Base-by-base conservation (phyloP, 2,329 filamentous ascomycete genomes). In the Conoideocrella luteorostrata region DNA sequence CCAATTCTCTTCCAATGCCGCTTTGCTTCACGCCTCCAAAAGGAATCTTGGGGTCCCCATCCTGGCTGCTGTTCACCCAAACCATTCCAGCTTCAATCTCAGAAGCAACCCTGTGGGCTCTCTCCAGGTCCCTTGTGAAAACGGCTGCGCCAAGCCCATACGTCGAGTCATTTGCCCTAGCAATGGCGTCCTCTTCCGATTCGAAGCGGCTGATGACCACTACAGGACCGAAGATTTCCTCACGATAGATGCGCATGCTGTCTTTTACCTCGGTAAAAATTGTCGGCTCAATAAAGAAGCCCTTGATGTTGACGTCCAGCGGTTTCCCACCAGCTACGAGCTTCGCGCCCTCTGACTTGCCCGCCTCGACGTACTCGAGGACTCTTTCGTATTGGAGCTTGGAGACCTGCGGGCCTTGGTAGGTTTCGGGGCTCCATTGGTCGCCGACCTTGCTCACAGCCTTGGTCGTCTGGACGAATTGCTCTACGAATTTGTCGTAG, bases 91-190 rank as follows among this genome's bases (percentile, higher is more conserved):
- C 86, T 61, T 75, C 75, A 58, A 91, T 70, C 10, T 69, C 70
- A 62, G 87, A 87, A 64, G 80, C 80, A 40, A 88, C 82, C 49
- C 84, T 77, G 60, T 89, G 75, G 54, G 86, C 84, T 1, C 83
- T 88, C 73, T 84, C 86, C 60, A 90, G 72, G 68, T 87, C 78
- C 54, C 67, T 80, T 54, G 86, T 90, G 75, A 88, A 85, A 24
- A 91, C 75, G 51, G 84, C 86, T 43, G 85, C 81, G 46, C 85
- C 86, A 40, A 91, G 78, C 76, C 51, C n/a, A n/a, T n/a, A n/a
- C n/a, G n/a, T n/a, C n/a, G n/a, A n/a, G n/a, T n/a, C n/a, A n/a
- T n/a, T n/a, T n/a, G n/a, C n/a, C n/a, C n/a, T n/a, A n/a, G n/a
- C n/a, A n/a, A n/a, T n/a, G n/a, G n/a, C n/a, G n/a, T n/a, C n/a